Conservation (phyloP, 2,329 filamentous ascomycete genomes). For the Fusarium pseudoanthophilum region DNA sequence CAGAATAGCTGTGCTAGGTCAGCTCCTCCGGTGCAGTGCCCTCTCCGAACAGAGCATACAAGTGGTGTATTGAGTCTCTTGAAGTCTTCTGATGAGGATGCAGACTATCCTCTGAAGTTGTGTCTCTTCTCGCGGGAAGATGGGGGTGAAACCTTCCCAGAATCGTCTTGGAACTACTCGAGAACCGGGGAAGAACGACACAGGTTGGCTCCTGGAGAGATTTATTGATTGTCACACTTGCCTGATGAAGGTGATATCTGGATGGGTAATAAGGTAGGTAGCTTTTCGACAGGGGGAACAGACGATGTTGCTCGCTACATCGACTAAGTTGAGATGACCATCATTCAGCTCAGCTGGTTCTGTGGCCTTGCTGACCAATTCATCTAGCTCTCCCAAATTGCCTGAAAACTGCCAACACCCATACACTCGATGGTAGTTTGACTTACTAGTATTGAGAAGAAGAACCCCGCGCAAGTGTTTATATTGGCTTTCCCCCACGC, state of each 20-base stretch:
- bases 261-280: background rate
- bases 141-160: background rate
- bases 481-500: background rate
- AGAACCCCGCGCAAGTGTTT: background rate
- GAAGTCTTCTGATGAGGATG: background rate
- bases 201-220: rapidly evolving
- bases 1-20: background rate
- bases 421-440: background rate
- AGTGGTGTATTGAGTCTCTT: background rate
- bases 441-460: background rate
- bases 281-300: rapidly evolving
- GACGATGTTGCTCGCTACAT: background rate
- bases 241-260: background rate
- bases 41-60: background rate
- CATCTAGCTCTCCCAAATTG: background rate
- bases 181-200: background rate
- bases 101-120: background rate
- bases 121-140: background rate
- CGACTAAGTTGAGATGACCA: background rate
- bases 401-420: background rate
- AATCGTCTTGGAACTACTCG: background rate
- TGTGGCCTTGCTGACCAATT: background rate
- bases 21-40: background rate
- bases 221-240: background rate
- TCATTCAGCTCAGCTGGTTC: background rate